These are phyloP conservation scores for Alternaria gaisen DNA, from an alignment of 2,329 filamentous ascomycete genomes.

Conservation along the genomic window DNA sequence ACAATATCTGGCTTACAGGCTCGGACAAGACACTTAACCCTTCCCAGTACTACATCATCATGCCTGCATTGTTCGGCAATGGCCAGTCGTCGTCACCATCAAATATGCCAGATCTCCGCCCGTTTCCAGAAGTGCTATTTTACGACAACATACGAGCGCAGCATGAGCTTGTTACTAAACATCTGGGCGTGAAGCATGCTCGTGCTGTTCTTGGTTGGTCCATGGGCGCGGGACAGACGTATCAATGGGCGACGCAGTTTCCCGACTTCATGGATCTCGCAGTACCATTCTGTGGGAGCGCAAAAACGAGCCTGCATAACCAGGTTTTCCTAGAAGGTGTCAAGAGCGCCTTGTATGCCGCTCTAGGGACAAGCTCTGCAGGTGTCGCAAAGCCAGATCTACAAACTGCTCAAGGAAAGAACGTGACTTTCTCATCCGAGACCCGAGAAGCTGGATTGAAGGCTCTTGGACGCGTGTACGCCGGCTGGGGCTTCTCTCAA, in stretches of 20 bases:
- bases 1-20: slow-evolving; percentile 80
- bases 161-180: slow-evolving; percentile 70
- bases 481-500: slow-evolving; percentile 83
- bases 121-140: slow-evolving; percentile 70
- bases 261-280: slow-evolving; percentile 72
- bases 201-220: slow-evolving; percentile 73
- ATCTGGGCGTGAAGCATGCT: slow-evolving; percentile 67
- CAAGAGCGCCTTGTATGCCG: slow-evolving; percentile 67
- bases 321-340: slow-evolving; percentile 73
- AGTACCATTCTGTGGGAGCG: slow-evolving; percentile 72
- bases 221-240: slow-evolving; percentile 74
- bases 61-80: slow-evolving; percentile 74
- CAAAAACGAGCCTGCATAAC: slow-evolving; percentile 72
- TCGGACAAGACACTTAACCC: slow-evolving; percentile 71
- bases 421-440: slow-evolving; percentile 59
- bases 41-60: slow-evolving; percentile 71
- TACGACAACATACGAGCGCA: slow-evolving; percentile 77
- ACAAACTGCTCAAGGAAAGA: slow-evolving; percentile 35
- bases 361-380: slow-evolving; percentile 62
- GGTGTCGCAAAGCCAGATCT: slow-evolving; percentile 53
- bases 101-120: slow-evolving; percentile 62
- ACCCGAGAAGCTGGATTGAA: slow-evolving; percentile 69
- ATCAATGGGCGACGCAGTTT: slow-evolving; percentile 70
- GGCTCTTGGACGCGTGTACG: slow-evolving; percentile 78
- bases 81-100: slow-evolving; percentile 73